phyloP scores from a whole-genome alignment of 148 eudicot genomes.

The Beta vulgaris region DNA sequence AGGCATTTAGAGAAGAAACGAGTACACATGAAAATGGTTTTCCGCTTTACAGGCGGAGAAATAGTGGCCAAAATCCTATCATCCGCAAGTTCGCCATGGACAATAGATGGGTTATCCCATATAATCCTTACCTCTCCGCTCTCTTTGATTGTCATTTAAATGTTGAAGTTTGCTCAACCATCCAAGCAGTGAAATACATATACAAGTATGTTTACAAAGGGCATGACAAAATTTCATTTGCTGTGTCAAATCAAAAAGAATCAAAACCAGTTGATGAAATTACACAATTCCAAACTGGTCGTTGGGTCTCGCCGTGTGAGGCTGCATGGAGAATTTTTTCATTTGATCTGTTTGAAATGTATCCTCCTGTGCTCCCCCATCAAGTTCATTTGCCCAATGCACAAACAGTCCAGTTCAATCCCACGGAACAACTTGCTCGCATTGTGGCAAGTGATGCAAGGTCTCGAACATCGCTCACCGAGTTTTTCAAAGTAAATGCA shows the following conservation, averaged over 20 bases:
- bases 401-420: background rate
- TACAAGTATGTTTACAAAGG: too few relatives aligned
- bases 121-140: too few relatives aligned
- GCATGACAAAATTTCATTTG: background rate
- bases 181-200: too few relatives aligned
- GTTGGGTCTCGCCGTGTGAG: conserved; percentile 20
- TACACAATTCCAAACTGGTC: background rate
- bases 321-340: conserved; percentile 16
- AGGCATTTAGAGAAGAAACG: background rate
- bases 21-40: background rate
- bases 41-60: background rate
- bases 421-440: background rate
- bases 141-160: too few relatives aligned
- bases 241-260: background rate
- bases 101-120: too few relatives aligned
- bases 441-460: background rate
- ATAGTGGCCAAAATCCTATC: background rate
- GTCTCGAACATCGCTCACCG: background rate
- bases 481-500: background rate
- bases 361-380: background rate
- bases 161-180: too few relatives aligned
- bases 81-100: background rate
- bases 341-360: conserved; percentile 15
- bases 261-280: background rate
- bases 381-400: background rate